A percentile compares a stretch with the other conserved stretches of the same genome.
phyloP scores from a whole-genome alignment of 164 flowering plant species.

The Houttuynia cordata region DNA sequence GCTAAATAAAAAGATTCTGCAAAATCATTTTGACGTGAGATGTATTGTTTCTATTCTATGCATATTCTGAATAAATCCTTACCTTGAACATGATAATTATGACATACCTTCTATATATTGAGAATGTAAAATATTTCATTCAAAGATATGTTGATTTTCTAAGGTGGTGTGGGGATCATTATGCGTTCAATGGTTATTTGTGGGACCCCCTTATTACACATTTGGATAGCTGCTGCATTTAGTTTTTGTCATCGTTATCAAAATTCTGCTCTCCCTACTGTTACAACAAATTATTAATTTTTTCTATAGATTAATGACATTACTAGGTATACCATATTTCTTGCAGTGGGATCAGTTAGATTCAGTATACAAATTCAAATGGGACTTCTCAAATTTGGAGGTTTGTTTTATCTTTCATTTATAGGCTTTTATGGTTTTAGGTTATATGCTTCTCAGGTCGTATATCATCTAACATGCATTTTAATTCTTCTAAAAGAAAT shows the following conservation, averaged over 20 bases:
- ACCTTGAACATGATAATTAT: too few species aligned
- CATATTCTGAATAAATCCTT: not conserved
- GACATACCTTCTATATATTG: too few species aligned
- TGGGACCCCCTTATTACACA: too few species aligned
- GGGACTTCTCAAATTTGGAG: conserved; percentile 85
- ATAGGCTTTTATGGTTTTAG: too few species aligned
- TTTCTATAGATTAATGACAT: not conserved
- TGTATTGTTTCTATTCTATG: not conserved
- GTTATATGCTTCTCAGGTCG: too few species aligned
- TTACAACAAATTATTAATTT: too few species aligned
- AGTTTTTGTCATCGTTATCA: not conserved
- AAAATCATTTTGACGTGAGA: not conserved
- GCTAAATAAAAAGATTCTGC: not conserved
- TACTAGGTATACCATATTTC: conserved; percentile 2
- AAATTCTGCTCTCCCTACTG: not conserved
- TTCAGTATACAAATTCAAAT: conserved; percentile 57
- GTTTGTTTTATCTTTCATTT: conserved; percentile 2
- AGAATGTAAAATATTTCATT: too few species aligned
- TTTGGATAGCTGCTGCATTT: too few species aligned
- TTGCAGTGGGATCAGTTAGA: conserved; percentile 93
- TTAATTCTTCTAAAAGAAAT: not conserved
- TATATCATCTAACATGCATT: not conserved
- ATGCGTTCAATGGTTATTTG: too few species aligned
- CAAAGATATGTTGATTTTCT: too few species aligned
- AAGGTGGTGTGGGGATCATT: too few species aligned